phyloP scores from a whole-genome alignment of 2,329 filamentous ascomycete genomes.

The Zymoseptoria ardabiliae region DNA sequence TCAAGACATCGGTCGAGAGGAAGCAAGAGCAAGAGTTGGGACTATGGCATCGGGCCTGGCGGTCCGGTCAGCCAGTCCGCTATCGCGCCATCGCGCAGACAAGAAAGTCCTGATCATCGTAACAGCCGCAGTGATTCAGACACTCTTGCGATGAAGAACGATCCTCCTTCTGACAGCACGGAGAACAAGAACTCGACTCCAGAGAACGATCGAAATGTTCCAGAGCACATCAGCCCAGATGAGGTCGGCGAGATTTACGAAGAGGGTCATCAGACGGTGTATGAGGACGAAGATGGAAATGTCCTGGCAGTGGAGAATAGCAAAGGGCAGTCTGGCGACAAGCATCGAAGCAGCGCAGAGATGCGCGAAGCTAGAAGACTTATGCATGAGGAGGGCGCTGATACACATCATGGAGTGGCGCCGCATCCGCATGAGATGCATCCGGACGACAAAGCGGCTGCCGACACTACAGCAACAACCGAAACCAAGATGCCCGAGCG shows the following conservation, averaged over 20 bases:
- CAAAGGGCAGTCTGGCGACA: slow-evolving; percentile 34
- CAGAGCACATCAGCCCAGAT: slow-evolving; percentile 16
- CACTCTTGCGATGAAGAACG: slow-evolving; percentile 34
- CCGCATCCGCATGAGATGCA: slow-evolving; percentile 33
- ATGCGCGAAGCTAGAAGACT: slow-evolving; percentile 44
- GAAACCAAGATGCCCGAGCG: slow-evolving; percentile 53
- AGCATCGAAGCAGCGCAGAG: slow-evolving; percentile 57
- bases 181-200: slow-evolving; percentile 12
- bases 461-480: slow-evolving; percentile 55
- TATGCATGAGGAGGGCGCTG: slow-evolving; percentile 44
- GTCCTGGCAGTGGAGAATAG: slow-evolving; percentile 62
- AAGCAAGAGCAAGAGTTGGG: slow-evolving; percentile 59
- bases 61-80: slow-evolving; percentile 86
- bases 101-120: slow-evolving; percentile 27
- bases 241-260: slow-evolving; percentile 61
- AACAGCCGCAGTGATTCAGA: slow-evolving; percentile 38
- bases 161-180: slow-evolving; percentile 15
- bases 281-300: slow-evolving; percentile 82
- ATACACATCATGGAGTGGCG: slow-evolving; percentile 35
- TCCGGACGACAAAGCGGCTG: slow-evolving; percentile 57
- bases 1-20: slow-evolving; percentile 56
- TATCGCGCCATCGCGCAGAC: slow-evolving; percentile 58
- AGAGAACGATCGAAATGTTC: slow-evolving; percentile 9
- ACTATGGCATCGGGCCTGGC: slow-evolving; percentile 63
- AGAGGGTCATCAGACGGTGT: slow-evolving; percentile 69